Base-by-base conservation (phyloP, 2,329 filamentous ascomycete species). In the Parascedosporium putredinis region DNA sequence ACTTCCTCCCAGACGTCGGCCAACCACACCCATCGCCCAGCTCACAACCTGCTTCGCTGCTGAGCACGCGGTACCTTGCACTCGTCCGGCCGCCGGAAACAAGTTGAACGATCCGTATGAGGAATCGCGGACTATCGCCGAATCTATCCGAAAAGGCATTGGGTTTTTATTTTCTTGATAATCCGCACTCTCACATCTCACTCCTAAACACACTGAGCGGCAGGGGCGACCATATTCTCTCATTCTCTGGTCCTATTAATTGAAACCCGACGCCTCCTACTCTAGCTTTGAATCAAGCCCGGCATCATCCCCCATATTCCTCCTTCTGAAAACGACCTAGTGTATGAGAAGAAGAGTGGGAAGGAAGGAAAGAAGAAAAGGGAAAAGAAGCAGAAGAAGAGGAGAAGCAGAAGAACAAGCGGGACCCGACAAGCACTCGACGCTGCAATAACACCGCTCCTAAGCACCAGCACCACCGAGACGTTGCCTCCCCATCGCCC, bases 71-170 rank as follows among this genome's bases (percentile, higher is more conserved):
- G 52, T 58, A 58, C 60, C 55, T 56, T 59, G 27, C 27, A 12
- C 57, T 57, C 20, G 59, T 58, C 55, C 54, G n/a, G n/a, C n/a
- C n/a, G n/a, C n/a, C n/a, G 56, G 59, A 62, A 56, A 54, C 62
- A 54, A n/a, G n/a, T n/a, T n/a, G n/a, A n/a, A 62, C 60, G 55
- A 64, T 68, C 64, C 62, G 62, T 61, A 65, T 64, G 66, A 69
- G 69, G 67, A 51, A 25, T 47, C 5, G 25, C 23, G 38, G 23
- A 62, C 59, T 60, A 56, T 59, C 53, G 54, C 59, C 57, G 49
- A 58, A 53, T 56, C 62, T 55, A 47, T 40, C 8, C 55, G 56
- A 57, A 45, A 57, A 52, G 55, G 44, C 20, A 18, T 25, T 55
- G 44, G 55, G 55, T 48, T 60, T 55, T 52, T 55, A 51, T 57